Evolutionary conservation across 2,329 filamentous ascomycete species (phyloP), one percentile per base, ranked within the genome.

Genomic region (Hypoxylon sp.): DNA sequence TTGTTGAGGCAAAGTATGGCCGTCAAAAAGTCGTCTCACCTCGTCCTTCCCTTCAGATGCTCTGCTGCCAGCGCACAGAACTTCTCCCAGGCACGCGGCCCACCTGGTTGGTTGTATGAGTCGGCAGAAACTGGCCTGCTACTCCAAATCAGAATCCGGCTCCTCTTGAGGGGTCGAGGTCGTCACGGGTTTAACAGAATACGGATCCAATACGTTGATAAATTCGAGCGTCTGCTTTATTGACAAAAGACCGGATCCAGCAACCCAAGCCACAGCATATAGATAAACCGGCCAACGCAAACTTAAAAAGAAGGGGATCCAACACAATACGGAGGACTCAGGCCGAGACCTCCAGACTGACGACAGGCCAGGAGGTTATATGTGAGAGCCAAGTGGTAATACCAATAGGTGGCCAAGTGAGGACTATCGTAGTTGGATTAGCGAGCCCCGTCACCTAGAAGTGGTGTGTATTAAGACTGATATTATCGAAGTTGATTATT

Each of bases 401-500:
- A 52, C 35, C 53, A 58, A 63, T 55, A 52, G 39, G 46, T 51
- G 52, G 47, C 48, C 52, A 47, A 64, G 53, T 69, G 66, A 72
- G 59, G 62, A 60, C 47, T 69, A 64, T 69, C 69, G 68, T 63
- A 63, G 72, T 59, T 61, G 61, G 60, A 51, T 54, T 53, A 61
- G 65, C 66, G 62, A 65, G 61, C 55, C 65, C 60, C 33, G 51
- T 65, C 59, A 66, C 54, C 59, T 47, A 59, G 54, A 42, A 50
- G 29, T 13, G 50, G 47, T 50, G 51, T 63, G 71, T 65, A 70
- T 71, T 73, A 73, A 69, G 66, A 71, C 68, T 70, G 70, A 67
- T 74, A 72, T 70, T 72, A 73, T 70, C 64, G 60, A 69, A 42
- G 67, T 64, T 69, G 66, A 67, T 51, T 73, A 74, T 47, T 53